A percentile compares a stretch with the other conserved stretches of the same genome.
Evolutionary conservation across 108 stramenopile genomes (phyloP).

Genomic region (Phaeodactylum tricornutum): DNA sequence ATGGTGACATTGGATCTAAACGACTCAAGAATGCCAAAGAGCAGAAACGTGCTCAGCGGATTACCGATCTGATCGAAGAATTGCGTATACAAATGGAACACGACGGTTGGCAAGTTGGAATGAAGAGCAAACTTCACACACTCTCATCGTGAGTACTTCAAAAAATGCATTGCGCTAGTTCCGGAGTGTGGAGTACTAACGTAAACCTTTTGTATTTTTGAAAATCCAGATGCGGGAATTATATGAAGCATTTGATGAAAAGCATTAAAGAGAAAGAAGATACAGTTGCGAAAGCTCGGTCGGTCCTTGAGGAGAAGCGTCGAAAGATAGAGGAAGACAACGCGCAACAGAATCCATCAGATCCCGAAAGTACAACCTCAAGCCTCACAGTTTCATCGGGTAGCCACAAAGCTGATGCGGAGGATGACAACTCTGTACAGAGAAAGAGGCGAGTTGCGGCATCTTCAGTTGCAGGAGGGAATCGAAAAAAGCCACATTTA

Average conservation of each 20-base stretch:
- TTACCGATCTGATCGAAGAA: slow-evolving; percentile 64
- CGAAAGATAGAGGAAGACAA: slow-evolving; percentile 51
- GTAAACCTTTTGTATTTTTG: no score
- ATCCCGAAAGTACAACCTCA: slow-evolving; percentile 62
- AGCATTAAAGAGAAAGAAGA: slow-evolving; percentile 54
- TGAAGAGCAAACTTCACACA: slow-evolving; percentile 77
- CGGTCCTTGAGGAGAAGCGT: slow-evolving; percentile 27
- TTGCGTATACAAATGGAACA: slow-evolving; percentile 58
- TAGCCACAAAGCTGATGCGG: no score
- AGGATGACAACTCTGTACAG: no score
- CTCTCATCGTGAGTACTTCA: slow-evolving; percentile 71
- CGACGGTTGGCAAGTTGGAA: slow-evolving; percentile 67
- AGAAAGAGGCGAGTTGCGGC: no score
- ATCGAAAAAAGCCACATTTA: no score
- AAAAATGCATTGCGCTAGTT: no score
- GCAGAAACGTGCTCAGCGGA: slow-evolving; percentile 67
- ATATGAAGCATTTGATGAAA: slow-evolving; percentile 55
- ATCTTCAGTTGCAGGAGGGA: no score
- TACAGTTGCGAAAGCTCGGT: slow-evolving; percentile 38
- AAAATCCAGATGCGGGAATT: slow-evolving; percentile 56
- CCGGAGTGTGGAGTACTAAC: not conserved
- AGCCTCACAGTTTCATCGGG: slow-evolving; percentile 29
- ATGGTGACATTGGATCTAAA: slow-evolving; percentile 2
- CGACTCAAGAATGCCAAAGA: slow-evolving; percentile 57
- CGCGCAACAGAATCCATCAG: slow-evolving; percentile 44